A percentile compares a stretch with the other conserved stretches of the same genome.
phyloP scores from a whole-genome alignment of 2,329 filamentous ascomycete genomes.

The Penicillium sp. region DNA sequence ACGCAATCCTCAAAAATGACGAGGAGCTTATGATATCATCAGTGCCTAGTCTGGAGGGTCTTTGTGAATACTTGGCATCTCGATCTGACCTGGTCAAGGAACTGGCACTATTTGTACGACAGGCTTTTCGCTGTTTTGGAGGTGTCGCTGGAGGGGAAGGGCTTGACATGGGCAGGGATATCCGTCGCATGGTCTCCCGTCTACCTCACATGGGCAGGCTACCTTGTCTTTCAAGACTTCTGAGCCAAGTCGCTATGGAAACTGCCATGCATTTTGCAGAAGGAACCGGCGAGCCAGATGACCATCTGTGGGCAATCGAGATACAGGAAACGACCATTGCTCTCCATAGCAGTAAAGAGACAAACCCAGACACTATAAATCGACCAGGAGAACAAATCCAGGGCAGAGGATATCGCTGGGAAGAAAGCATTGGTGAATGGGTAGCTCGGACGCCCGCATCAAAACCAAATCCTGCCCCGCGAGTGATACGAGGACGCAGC shows the following conservation, averaged over 20 bases:
- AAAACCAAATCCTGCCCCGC: slow-evolving; percentile 25
- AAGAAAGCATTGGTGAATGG: slow-evolving; percentile 63
- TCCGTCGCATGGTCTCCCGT: slow-evolving; percentile 32
- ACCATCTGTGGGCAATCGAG: slow-evolving; percentile 45
- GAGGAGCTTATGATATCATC: slow-evolving; percentile 18
- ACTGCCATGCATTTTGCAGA: slow-evolving; percentile 48
- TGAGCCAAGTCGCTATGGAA: slow-evolving; percentile 43
- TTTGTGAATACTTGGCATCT: slow-evolving; percentile 32
- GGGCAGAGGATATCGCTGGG: slow-evolving; percentile 52
- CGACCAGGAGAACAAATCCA: slow-evolving; percentile 19
- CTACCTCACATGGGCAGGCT: slow-evolving; percentile 26
- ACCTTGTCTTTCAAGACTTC: slow-evolving; percentile 31
- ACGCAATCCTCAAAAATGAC: slow-evolving; percentile 16
- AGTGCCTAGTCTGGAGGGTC: slow-evolving; percentile 32
- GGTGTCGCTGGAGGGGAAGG: slow-evolving; percentile 28
- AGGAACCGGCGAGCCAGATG: slow-evolving; percentile 39
- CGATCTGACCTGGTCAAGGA: slow-evolving; percentile 39
- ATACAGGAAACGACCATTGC: slow-evolving; percentile 39
- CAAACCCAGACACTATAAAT: slow-evolving; percentile 13
- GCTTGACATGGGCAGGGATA: slow-evolving; percentile 28
- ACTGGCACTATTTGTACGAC: slow-evolving; percentile 38
- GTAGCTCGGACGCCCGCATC: slow-evolving; percentile 53
- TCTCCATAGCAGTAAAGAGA: slow-evolving; percentile 19
- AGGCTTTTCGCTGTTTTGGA: slow-evolving; percentile 40
- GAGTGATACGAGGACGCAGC: slow-evolving; percentile 8